Evolutionary conservation across 2,329 filamentous ascomycete genomes (phyloP), one percentile per base, ranked within the genome.

Genomic region (Leptographium radiaticola): DNA sequence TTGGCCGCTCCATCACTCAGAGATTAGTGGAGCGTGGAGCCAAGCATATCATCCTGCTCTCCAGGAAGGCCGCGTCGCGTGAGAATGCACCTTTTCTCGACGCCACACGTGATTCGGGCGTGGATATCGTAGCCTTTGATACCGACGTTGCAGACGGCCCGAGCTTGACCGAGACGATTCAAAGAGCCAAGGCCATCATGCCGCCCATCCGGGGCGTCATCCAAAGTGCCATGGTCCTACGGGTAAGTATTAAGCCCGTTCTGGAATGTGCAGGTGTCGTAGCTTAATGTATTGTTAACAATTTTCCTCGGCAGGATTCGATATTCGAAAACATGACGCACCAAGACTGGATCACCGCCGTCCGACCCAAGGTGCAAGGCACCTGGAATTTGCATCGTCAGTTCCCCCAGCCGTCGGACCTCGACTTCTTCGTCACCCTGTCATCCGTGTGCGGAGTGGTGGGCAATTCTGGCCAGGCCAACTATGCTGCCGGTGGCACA

Each of bases 191-290:
- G 18, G 36, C 13, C 16, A 45, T 7, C 38, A 44, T 63, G 15
- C 60, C 60, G 52, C 69, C 70, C 1, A 65, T 75, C 30, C 61
- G 63, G 39, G 72, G 73, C 11, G 64, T 73, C 16, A 63, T 75
- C 43, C 70, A 75, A 47, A 63, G 63, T 5, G 67, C 70, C 3
- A 72, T 75, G 70, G 68, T 74, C 1, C 61, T 70, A 7, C 45
- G 54, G 16, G 46, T 38, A 38, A 2, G 46, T 47, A 15, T n/a
- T 3, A 16, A 42, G 16, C 39, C 34, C 2, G 2, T 36, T 36
- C 9, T 11, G 7, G 34, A 36, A 36, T 36, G 34, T 11, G 34
- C 34, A 36, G 34, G 34, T 43, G 7, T 18, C 8, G 15, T 18
- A 18, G 40, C n/a, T 43, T 18, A n/a, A 6, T n/a, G 5, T 43